Evolutionary conservation across 2,329 filamentous ascomycete species (phyloP), one percentile per base, ranked within the genome.

Genomic region (Fusarium sp.): DNA sequence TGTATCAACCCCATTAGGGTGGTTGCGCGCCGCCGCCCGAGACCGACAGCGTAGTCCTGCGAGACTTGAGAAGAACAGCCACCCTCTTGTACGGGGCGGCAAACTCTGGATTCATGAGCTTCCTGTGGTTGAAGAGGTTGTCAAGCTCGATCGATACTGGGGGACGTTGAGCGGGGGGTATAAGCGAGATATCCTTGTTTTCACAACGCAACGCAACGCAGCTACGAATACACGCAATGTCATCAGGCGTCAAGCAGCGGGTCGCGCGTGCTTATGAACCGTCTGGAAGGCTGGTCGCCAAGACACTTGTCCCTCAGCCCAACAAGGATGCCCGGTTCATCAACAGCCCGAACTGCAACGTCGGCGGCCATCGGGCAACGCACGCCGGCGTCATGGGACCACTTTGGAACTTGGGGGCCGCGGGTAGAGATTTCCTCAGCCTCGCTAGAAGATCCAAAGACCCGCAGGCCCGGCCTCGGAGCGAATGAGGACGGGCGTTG

Each of bases 1-100:
- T 67, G 67, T 49, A 70, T 59, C 14, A 70, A 29, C 14, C 54
- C 55, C 67, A 70, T 70, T 60, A 69, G 29, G 67, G 66, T 41
- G 66, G 68, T 54, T 65, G 53, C 29, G 62, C 63, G 52, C 58
- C 64, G 46, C 67, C 67, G 54, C 63, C 61, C 44, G 65, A 66
- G 46, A 58, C 47, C 45, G 62, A 67, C 56, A 69, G 58, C 41
- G 66, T 61, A 39, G 59, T 63, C 55, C 65, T 70, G 31, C 63
- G 53, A 38, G 58, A 58, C 55, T 64, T 63, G 43, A 67, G 53
- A 58, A 64, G 53, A 58, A 59, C 58, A 19, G 56, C 67, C 64
- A 70, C 63, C 58, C 63, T 69, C 42, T 55, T 60, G 44, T 52
- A 68, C 44, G 50, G 65, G 58, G 63, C 15, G 50, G 67, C 61